These are phyloP conservation scores for Cladosporium sp. DNA, from an alignment of 2,329 filamentous ascomycete genomes.

Conservation along the genomic window DNA sequence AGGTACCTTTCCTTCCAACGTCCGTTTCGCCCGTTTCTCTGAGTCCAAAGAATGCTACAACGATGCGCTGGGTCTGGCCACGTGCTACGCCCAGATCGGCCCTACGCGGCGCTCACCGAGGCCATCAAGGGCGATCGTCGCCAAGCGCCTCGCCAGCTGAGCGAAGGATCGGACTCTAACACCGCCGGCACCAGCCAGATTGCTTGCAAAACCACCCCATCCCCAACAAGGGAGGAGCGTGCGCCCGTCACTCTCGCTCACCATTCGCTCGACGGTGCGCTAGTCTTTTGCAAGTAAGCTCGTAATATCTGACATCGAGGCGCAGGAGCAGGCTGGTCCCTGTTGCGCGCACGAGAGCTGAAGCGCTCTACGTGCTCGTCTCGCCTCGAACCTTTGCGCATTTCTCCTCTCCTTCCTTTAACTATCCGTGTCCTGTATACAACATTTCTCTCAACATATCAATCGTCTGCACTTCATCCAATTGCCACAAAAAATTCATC, in stretches of 20 bases:
- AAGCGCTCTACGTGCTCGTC: background rate
- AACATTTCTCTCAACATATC: no score
- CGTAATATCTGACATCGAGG: no score
- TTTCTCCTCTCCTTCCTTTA: background rate
- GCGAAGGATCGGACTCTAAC: background rate
- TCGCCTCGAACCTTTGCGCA: background rate
- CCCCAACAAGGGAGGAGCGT: background rate
- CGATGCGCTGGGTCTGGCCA: no score
- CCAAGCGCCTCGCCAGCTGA: background rate
- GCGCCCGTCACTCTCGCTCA: background rate
- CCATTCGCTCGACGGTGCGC: background rate
- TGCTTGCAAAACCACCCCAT: background rate
- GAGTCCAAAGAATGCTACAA: no score
- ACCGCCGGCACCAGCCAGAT: background rate
- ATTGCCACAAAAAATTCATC: no score
- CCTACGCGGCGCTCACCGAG: background rate
- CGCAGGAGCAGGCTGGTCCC: no score
- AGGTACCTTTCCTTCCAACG: no score
- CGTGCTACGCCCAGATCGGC: background rate
- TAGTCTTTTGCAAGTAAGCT: background rate
- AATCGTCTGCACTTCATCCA: no score
- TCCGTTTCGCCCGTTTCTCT: no score
- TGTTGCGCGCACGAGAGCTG: background rate
- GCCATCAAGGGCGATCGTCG: background rate
- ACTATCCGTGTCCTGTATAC: no score